Evolutionary conservation across 2,329 filamentous ascomycete genomes (phyloP), one percentile per base, ranked within the genome.

Genomic region (Paraphaeosphaeria minitans): DNA sequence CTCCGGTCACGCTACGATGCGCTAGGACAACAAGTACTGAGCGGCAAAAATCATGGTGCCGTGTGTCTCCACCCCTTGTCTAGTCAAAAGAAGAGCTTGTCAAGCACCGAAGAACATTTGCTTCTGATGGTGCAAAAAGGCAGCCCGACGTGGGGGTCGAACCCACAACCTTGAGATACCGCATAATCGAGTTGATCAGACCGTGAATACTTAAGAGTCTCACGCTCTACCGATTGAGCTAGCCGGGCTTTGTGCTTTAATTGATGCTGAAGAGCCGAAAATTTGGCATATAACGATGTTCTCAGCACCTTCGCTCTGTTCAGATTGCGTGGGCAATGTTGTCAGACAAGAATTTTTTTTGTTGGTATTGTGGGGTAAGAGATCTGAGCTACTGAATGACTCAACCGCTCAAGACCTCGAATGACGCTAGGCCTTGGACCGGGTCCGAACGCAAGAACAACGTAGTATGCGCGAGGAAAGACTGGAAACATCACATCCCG

Each of bases 191-290:
- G 35, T 53, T 39, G n/a, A 37, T 53, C 22, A 43, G 50, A 53
- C 22, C 50, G 50, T 53, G 50, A 53, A 53, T 53, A 53, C 50
- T 52, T 70, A 70, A 66, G 64, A 66, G 64, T 66, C 64, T 66
- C 64, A 66, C 64, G 64, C 64, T 66, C 64, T 66, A 66, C 64
- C 68, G 68, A 70, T 70, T 70, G 66, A 67, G 66, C 66, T 66
- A 67, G 65, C 67, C 66, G 60, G 60, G 66, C 68, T 64, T 53
- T 14, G 29, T 42, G 49, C 35, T 21, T 52, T 4, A 16, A 42
- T 41, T 16, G 22, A 52, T 55, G 43, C 3, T 39, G 5, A n/a
- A n/a, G 3, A 16, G 3, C 0, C 13, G 35, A 14, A 6, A 13
- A 37, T 1, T 37, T 3, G 14, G 9, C 10, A 9, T 39, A 39